These are phyloP conservation scores for Exophiala viscosa DNA, from an alignment of 2,329 filamentous ascomycete genomes.

Conservation along the genomic window DNA sequence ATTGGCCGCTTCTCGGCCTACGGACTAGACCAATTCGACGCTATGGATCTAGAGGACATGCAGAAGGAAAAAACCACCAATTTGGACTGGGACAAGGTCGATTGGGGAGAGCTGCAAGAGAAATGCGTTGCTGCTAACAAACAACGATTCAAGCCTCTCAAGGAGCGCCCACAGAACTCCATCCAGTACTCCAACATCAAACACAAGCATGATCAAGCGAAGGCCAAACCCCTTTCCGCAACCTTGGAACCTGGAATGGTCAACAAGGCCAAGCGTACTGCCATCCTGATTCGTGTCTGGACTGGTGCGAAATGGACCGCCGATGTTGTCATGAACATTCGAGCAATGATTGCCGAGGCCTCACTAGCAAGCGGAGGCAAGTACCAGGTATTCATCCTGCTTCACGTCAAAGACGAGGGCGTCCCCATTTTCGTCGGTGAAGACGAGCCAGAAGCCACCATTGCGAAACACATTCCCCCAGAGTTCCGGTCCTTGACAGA, in stretches of 20 bases:
- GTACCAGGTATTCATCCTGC: conserved; percentile 76
- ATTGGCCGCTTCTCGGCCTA: conserved; percentile 65
- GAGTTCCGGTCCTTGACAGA: conserved; percentile 70
- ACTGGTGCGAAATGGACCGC: conserved; percentile 73
- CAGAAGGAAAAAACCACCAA: conserved; percentile 24
- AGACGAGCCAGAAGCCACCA: conserved; percentile 58
- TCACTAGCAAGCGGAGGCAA: conserved; percentile 76
- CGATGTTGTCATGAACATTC: conserved; percentile 76
- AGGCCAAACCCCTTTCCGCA: conserved; percentile 16
- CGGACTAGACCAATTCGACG: conserved; percentile 34
- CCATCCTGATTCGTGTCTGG: conserved; percentile 79
- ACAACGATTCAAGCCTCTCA: conserved; percentile 50
- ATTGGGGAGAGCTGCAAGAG: conserved; percentile 69
- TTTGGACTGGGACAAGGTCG: conserved; percentile 59
- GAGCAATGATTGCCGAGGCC: conserved; percentile 79
- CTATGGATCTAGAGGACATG: conserved; percentile 30
- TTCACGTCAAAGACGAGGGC: conserved; percentile 75
- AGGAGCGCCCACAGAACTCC: conserved; percentile 26
- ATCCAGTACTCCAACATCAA: conserved; percentile 31
- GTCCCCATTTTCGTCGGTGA: conserved; percentile 69
- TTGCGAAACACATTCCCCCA: conserved; percentile 57
- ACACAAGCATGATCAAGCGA: conserved; percentile 26
- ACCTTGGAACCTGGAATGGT: conserved; percentile 25
- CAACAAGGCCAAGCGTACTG: conserved; percentile 54
- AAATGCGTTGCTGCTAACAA: conserved; percentile 64